phyloP scores from a whole-genome alignment of 345 rosid species.

The Eutrema heterophyllum region DNA sequence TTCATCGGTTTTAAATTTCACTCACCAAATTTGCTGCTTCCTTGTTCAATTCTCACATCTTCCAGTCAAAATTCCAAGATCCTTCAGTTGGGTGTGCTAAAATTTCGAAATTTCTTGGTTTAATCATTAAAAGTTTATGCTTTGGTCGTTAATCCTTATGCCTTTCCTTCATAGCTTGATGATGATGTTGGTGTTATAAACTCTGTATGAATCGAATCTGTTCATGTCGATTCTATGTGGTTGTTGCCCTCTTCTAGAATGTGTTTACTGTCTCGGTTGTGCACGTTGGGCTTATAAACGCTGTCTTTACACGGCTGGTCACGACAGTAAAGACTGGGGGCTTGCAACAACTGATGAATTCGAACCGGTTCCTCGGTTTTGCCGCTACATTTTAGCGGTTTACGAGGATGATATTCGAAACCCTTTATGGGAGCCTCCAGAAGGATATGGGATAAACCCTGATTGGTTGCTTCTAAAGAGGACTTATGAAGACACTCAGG shows the following conservation, averaged over 20 bases:
- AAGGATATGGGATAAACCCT: slow-evolving; percentile 83
- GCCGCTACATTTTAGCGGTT: slow-evolving; percentile 84
- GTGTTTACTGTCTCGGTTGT: slow-evolving; percentile 93
- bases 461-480: slow-evolving; percentile 56
- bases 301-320: slow-evolving; percentile 86
- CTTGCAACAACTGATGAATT: slow-evolving; percentile 77
- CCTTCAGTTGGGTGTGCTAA: not conserved
- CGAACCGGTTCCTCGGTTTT: slow-evolving; percentile 83
- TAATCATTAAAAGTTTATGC: not conserved
- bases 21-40: not conserved
- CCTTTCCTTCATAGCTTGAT: not conserved
- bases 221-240: slow-evolving; percentile 84
- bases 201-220: not conserved
- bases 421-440: slow-evolving; percentile 89
- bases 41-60: not conserved
- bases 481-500: slow-evolving; percentile 71
- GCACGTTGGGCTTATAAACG: slow-evolving; percentile 97
- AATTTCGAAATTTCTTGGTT: slow-evolving; percentile 6
- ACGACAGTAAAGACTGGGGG: slow-evolving; percentile 92
- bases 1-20: not conserved
- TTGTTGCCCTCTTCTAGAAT: slow-evolving; percentile 73
- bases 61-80: not conserved
- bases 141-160: not conserved
- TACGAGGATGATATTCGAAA: slow-evolving; percentile 80
- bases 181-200: not conserved